A percentile compares a stretch with the other conserved stretches of the same genome.
These are phyloP conservation scores for Botrytis paeoniae DNA, from an alignment of 2,329 filamentous ascomycete species.

Conservation along the genomic window DNA sequence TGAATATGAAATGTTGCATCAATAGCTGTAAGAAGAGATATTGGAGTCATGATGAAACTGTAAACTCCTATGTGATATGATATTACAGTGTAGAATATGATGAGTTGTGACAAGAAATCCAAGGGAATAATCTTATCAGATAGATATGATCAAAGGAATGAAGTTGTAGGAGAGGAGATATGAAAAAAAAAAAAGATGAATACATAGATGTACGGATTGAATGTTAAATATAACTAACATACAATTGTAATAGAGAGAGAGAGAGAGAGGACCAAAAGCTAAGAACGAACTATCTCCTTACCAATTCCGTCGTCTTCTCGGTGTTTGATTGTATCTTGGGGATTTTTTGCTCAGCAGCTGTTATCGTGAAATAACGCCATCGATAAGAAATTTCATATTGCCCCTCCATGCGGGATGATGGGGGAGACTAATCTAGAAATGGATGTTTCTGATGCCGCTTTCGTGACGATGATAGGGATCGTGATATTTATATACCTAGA, in stretches of 20 bases:
- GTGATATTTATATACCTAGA: not conserved
- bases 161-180: not conserved
- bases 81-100: not conserved
- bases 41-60: conserved; percentile 24
- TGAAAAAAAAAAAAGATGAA: not conserved
- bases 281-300: conserved; percentile 6
- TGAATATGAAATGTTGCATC: conserved; percentile 72
- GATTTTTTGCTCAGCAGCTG: not conserved
- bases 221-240: not conserved
- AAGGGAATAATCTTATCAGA: not conserved
- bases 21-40: conserved; percentile 66
- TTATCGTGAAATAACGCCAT: conserved; percentile 18
- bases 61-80: not conserved
- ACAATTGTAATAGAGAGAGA: not conserved
- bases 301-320: not conserved
- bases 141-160: not conserved
- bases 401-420: conserved; percentile 11
- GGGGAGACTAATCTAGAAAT: not conserved
- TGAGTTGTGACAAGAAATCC: not conserved
- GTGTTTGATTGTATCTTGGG: not conserved
- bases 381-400: conserved; percentile 21
- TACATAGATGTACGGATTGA: not conserved
- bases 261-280: not conserved
- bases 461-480: fast-evolving
- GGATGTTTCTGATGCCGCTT: not conserved